Evolutionary conservation across 768 basidiomycete genomes (phyloP).

Genomic region (Suillus subluteus): DNA sequence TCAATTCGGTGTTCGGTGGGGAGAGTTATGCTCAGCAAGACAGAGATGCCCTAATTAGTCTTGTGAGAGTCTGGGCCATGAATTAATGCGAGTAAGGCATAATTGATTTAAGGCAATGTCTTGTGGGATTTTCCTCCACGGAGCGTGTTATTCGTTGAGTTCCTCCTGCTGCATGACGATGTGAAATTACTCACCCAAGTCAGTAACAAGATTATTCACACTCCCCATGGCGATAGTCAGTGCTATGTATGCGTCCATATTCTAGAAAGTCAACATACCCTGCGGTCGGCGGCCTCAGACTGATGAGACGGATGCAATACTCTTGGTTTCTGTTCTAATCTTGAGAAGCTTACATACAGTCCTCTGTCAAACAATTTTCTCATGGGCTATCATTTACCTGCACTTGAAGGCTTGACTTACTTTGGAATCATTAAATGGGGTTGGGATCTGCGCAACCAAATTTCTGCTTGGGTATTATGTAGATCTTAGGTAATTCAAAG

Average conservation of each 20-base stretch:
- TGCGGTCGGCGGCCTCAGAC: background rate
- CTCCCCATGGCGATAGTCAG: background rate
- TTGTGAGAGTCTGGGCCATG: constrained; percentile 9
- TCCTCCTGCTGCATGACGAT: background rate
- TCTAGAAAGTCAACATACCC: background rate
- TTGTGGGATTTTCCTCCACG: background rate
- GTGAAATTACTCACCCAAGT: background rate
- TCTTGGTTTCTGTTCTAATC: background rate
- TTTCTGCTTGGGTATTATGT: background rate
- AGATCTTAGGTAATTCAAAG: background rate
- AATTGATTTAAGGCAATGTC: background rate
- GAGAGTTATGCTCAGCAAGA: constrained; percentile 12
- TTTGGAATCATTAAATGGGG: background rate
- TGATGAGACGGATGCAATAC: background rate
- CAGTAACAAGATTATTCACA: background rate
- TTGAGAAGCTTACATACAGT: background rate
- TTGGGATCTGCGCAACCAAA: background rate
- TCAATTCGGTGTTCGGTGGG: constrained; percentile 31
- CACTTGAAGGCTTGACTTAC: background rate
- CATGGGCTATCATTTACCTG: background rate
- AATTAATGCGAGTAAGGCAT: constrained; percentile 12
- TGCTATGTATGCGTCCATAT: background rate
- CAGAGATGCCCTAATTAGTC: constrained; percentile 4
- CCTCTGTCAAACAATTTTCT: background rate
- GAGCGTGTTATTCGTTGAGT: background rate